Percentiles rank a stretch among this genome's conserved stretches.
Evolutionary conservation across 805 yeast genomes (phyloP).

Genomic region (Vanderwaltozyma verrucispora): DNA sequence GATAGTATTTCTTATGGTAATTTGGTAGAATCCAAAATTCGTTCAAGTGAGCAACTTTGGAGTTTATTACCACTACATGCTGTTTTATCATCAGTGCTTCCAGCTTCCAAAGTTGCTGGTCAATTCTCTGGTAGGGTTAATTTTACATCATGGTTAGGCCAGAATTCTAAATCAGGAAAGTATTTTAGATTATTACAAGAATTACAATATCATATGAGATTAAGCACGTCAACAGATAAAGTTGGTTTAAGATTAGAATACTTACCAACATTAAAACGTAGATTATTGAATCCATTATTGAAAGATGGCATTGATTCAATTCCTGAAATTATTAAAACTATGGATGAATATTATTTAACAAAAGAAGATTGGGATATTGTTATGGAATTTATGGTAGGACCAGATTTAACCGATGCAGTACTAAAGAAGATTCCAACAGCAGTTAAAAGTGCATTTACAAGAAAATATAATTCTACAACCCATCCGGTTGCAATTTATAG

Average conservation of each 20-base stretch:
- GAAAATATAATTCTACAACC: slow-evolving; percentile 60
- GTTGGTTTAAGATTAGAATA: slow-evolving; percentile 66
- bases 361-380: slow-evolving; percentile 88
- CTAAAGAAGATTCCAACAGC: slow-evolving; percentile 60
- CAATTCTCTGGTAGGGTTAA: slow-evolving; percentile 55
- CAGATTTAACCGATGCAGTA: slow-evolving; percentile 33
- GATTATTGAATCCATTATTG: slow-evolving; percentile 49
- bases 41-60: slow-evolving; percentile 92
- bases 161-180: slow-evolving; percentile 75
- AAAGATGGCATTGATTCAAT: slow-evolving; percentile 53
- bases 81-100: slow-evolving; percentile 71
- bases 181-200: slow-evolving; percentile 73
- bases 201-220: slow-evolving; percentile 75
- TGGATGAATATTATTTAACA: slow-evolving; percentile 82
- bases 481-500: slow-evolving; percentile 84
- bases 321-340: slow-evolving; percentile 47
- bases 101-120: slow-evolving; percentile 68
- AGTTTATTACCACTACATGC: slow-evolving; percentile 87
- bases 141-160: slow-evolving; percentile 84
- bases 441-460: slow-evolving; percentile 78
- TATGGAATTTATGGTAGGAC: slow-evolving; percentile 76
- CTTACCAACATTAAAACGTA: slow-evolving; percentile 51
- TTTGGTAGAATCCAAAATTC: slow-evolving; percentile 66
- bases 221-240: slow-evolving; percentile 68
- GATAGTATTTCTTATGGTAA: slow-evolving; percentile 82